phyloP scores from a whole-genome alignment of 257 asterid species.

The Solanum gracilifrons region DNA sequence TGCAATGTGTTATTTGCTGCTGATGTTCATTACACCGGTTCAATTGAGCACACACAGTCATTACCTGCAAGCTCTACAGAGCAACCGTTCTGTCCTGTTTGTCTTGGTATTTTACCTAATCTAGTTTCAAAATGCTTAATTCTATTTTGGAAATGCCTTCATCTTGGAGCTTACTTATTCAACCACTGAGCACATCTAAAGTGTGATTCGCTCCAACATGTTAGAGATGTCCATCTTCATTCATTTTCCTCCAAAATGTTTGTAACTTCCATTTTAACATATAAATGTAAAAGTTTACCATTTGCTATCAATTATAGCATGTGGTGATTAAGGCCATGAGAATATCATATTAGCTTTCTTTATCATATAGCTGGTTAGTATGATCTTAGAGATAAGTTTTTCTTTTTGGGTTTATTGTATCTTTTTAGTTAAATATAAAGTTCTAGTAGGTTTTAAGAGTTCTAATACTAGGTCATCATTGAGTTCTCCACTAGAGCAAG shows the following conservation, averaged over 20 bases:
- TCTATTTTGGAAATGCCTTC: not conserved
- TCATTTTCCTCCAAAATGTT: not conserved
- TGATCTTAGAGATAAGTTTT: not conserved
- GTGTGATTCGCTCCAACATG: not conserved
- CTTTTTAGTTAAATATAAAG: not conserved
- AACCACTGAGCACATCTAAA: not conserved
- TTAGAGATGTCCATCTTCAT: not conserved
- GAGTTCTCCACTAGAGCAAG: not conserved
- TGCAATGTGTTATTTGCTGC: constrained; percentile 63
- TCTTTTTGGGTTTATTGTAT: not conserved
- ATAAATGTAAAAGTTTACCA: not conserved
- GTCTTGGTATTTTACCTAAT: constrained; percentile 60
- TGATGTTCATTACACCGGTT: constrained; percentile 80
- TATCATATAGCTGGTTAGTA: not conserved
- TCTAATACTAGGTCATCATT: not conserved
- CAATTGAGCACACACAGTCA: constrained; percentile 72
- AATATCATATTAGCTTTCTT: not conserved
- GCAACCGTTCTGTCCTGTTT: constrained; percentile 86
- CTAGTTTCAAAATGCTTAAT: not conserved
- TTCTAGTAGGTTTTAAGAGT: not conserved
- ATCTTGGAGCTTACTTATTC: not conserved
- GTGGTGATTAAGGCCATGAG: not conserved
- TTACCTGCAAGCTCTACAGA: constrained; percentile 62
- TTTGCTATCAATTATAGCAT: not conserved
- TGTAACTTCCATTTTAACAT: not conserved